phyloP scores from a whole-genome alignment of 1,284 basidiomycete genomes.

The Tylopilus sp. region DNA sequence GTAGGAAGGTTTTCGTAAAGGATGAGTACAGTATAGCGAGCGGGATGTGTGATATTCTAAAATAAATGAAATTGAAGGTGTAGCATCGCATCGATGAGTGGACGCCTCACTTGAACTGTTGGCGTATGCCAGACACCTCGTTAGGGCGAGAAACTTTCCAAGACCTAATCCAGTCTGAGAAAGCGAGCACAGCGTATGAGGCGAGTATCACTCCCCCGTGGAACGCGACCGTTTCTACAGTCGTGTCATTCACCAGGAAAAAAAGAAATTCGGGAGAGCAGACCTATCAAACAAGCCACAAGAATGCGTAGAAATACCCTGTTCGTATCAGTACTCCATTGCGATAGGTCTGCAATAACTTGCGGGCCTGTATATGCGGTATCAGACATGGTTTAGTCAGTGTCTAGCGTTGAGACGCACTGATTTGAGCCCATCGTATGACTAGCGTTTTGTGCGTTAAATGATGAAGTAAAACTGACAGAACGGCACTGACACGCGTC shows the following conservation, averaged over 20 bases:
- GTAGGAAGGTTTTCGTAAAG: conserved; percentile 86
- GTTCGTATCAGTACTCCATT: conserved; percentile 61
- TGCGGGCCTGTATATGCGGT: conserved; percentile 48
- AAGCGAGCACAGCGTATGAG: conserved; percentile 61
- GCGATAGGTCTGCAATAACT: conserved; percentile 47
- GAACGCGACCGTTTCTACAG: conserved; percentile 76
- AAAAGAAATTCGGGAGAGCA: conserved; percentile 16
- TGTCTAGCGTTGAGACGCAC: conserved; percentile 44
- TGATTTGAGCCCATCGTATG: conserved; percentile 80
- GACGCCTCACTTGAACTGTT: conserved; percentile 64
- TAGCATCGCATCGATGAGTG: conserved; percentile 1
- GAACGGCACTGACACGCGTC: conserved; percentile 72
- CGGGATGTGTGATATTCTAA: conserved; percentile 79
- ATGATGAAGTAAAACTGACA: conserved; percentile 2
- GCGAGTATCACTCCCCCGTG: conserved; percentile 72
- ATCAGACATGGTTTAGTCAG: conserved; percentile 7
- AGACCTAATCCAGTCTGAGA: conserved; percentile 49
- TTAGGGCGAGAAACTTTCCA: conserved; percentile 17
- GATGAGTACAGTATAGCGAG: conserved; percentile 90
- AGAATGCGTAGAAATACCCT: conserved; percentile 67
- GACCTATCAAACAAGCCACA: conserved; percentile 72
- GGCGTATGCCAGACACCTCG: conserved; percentile 62
- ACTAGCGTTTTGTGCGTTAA: conserved; percentile 53
- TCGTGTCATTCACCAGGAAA: conserved; percentile 2
- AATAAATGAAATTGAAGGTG: conserved; percentile 2